Conservation (phyloP, 345 rosid species). For the Citrus hindsii region DNA sequence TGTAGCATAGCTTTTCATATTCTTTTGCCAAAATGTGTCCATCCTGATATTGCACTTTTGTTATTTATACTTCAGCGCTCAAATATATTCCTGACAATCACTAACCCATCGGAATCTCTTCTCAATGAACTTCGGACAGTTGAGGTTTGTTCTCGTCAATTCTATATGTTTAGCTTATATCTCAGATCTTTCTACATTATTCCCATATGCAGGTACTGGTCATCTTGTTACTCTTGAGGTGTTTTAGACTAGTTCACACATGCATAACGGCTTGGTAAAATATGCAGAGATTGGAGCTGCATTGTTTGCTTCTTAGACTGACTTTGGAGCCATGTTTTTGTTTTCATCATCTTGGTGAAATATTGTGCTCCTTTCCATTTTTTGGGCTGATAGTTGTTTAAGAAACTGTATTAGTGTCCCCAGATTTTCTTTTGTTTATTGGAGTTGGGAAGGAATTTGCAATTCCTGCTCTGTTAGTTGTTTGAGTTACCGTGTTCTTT, state of each 20-base stretch:
- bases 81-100: conserved; percentile 72
- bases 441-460: background rate
- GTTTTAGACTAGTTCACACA: background rate
- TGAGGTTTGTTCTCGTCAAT: conserved; percentile 62
- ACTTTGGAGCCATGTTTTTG: background rate
- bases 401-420: background rate
- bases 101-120: conserved; percentile 91
- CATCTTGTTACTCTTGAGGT: background rate
- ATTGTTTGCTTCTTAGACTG: background rate
- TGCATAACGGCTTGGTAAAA: background rate
- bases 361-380: background rate
- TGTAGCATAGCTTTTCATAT: conserved; percentile 1
- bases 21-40: background rate
- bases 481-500: background rate
- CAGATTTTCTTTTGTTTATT: background rate
- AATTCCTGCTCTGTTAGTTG: background rate
- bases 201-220: background rate
- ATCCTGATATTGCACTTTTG: conserved; percentile 9
- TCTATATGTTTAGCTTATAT: conserved; percentile 3
- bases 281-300: background rate
- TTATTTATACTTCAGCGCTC: conserved; percentile 57
- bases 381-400: background rate
- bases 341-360: background rate
- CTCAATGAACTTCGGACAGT: conserved; percentile 88
- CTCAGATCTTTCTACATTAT: conserved; percentile 6